Evolutionary conservation across 345 rosid species (phyloP).

Genomic region (Iberis pinnata): DNA sequence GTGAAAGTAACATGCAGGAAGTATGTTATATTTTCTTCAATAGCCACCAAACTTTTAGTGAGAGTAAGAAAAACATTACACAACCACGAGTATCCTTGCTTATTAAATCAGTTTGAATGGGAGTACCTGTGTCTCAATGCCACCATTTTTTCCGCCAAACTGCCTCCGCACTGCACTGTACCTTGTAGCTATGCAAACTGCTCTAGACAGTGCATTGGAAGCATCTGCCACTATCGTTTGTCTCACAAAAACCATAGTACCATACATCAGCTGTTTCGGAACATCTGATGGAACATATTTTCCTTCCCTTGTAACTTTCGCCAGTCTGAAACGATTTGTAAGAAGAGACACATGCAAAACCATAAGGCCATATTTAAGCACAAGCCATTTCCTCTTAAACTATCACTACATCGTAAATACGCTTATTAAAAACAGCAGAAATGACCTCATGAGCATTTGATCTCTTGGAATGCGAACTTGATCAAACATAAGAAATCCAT

Average conservation of each 20-base stretch:
- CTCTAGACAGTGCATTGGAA: slow-evolving; percentile 74
- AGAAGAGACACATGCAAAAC: slow-evolving; percentile 22
- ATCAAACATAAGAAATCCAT: slow-evolving; percentile 85
- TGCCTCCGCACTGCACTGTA: slow-evolving; percentile 96
- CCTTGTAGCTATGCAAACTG: slow-evolving; percentile 96
- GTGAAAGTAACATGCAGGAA: slow-evolving; percentile 18
- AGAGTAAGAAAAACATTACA: background rate
- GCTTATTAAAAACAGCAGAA: background rate
- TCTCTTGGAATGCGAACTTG: slow-evolving; percentile 86
- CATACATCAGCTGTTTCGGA: slow-evolving; percentile 83
- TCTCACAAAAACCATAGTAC: slow-evolving; percentile 92
- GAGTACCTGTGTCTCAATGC: slow-evolving; percentile 80
- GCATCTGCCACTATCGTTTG: slow-evolving; percentile 87
- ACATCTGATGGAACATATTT: slow-evolving; percentile 68
- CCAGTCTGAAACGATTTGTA: slow-evolving; percentile 49
- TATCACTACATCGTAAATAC: slow-evolving; percentile 6
- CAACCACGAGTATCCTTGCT: too few relatives aligned
- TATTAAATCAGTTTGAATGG: slow-evolving; percentile 8
- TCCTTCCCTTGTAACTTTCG: slow-evolving; percentile 89
- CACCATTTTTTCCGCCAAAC: slow-evolving; percentile 69
- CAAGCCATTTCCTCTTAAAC: slow-evolving; percentile 1
- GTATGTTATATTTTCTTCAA: slow-evolving; percentile 10
- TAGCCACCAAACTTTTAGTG: background rate
- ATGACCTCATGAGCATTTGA: slow-evolving; percentile 91
- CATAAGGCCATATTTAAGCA: background rate